Base-by-base conservation (phyloP, 192 early-diverging fungal genomes). In the Entomortierella chlamydospora region DNA sequence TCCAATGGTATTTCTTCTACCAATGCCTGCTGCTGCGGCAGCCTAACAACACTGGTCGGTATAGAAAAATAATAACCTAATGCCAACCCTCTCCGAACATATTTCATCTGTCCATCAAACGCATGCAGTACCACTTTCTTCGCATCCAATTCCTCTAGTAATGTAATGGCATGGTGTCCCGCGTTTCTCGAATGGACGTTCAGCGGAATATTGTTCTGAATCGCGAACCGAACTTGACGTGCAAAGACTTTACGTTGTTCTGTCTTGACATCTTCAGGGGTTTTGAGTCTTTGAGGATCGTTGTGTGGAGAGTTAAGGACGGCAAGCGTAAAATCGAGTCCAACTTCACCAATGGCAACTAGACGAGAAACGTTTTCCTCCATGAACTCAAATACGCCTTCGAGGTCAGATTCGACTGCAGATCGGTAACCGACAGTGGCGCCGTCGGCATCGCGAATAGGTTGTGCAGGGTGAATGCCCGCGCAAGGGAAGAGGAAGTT, bases 141-240 rank as follows among this genome's bases (percentile, higher is more conserved):
- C 39, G 85, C 86, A 1, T 72, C 82, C 37, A 81, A 70, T 57
- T 86, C 83, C 9, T 78, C 72, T 54, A 89, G 68, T 15, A 85
- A 60, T n/a, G 81, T 81, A 39, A 89, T 73, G 4, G 84, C 81
- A 81, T 89, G 72, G 50, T 89, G 84, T 10, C 88, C 88, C 23
- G 88, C 88, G 26, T 61, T 82, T 53, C 88, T 78, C 8, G 88
- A 89, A 67, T 89, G 88, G 10, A 87, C 86, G 64, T 89, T 89
- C 10, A 89, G 33, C 1, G 88, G 80, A 5, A 89, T 61, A 69
- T 82, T 59, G 2, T 78, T 52, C 29, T 83, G 66, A 53, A 85
- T 65, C 6, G 88, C 87, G 53, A 86, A 61, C 17, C 74, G 71
- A 12, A 83, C 72, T 42, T 87, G 88, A 37, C 72, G 70, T 13